Conservation (phyloP, 306 rosid genomes). For the Vigna trinervia region DNA sequence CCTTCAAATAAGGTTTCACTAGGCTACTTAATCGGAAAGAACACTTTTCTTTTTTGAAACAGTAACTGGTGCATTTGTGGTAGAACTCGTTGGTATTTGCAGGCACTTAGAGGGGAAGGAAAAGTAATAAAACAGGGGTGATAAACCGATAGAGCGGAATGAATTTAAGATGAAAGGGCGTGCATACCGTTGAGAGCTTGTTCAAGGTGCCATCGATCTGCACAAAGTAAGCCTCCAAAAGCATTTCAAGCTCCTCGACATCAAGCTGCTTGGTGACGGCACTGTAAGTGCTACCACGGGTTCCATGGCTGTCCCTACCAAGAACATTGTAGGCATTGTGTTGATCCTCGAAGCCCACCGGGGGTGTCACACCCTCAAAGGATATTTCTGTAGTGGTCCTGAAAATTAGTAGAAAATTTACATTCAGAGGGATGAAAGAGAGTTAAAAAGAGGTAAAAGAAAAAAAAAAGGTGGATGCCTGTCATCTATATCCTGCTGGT, state of each 20-base stretch:
- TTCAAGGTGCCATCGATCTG: constrained; percentile 93
- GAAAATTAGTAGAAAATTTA: not conserved
- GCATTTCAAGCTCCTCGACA: constrained; percentile 99
- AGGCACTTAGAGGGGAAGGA: not conserved
- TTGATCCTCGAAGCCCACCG: constrained; percentile 49
- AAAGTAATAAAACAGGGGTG: too few relatives aligned
- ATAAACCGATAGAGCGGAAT: not conserved
- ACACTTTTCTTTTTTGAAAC: too few relatives aligned
- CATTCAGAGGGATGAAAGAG: not conserved
- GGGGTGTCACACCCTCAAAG: constrained; percentile 53
- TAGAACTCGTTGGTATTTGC: not conserved
- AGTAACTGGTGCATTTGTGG: not conserved
- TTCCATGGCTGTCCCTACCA: constrained; percentile 70
- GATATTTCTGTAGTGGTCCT: constrained; percentile 70
- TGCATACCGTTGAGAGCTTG: constrained; percentile 61
- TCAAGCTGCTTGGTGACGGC: constrained; percentile 73
- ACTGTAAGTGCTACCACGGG: constrained; percentile 75
- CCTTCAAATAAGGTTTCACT: not conserved
- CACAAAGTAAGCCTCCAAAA: constrained; percentile 95
- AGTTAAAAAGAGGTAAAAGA: too few relatives aligned
- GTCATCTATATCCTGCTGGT: constrained; percentile 3
- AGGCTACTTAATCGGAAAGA: too few relatives aligned
- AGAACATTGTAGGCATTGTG: constrained; percentile 32
- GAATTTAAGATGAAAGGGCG: not conserved
- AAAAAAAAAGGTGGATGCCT: not conserved